These are phyloP conservation scores for Magnusiomyces sp. DNA, from an alignment of 1,139 yeast species.

Conservation along the genomic window DNA sequence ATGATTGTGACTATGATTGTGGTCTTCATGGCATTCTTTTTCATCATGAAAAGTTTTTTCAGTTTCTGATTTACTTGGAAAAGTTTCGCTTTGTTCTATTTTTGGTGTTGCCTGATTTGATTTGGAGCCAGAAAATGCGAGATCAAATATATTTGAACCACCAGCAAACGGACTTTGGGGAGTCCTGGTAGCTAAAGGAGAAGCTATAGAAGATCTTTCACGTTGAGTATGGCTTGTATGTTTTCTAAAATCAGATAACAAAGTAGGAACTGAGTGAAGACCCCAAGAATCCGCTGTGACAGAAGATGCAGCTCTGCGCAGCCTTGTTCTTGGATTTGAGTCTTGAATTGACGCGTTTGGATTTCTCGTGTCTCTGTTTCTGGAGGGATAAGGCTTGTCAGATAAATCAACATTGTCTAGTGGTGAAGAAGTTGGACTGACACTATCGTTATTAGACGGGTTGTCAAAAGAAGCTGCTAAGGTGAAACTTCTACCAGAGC, in stretches of 20 bases:
- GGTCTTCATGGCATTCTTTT: conserved; percentile 4
- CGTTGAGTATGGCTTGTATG: conserved; percentile 25
- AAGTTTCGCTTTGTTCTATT: too few relatives aligned
- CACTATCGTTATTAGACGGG: too few relatives aligned
- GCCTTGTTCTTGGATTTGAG: background rate
- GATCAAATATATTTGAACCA: background rate
- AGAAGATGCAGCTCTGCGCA: background rate
- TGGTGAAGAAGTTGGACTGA: too few relatives aligned
- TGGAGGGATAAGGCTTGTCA: too few relatives aligned
- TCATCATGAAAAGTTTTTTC: background rate
- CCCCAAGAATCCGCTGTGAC: conserved; percentile 27
- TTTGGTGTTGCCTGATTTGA: too few relatives aligned
- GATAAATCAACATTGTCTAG: too few relatives aligned
- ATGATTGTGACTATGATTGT: conserved; percentile 8
- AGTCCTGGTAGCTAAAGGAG: background rate
- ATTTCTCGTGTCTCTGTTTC: too few relatives aligned
- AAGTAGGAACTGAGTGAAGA: conserved; percentile 32
- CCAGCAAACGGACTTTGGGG: background rate
- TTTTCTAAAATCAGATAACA: conserved; percentile 32
- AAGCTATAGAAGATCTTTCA: background rate
- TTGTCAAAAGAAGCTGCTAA: too few relatives aligned
- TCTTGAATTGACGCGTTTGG: too few relatives aligned
- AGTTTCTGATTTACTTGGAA: background rate
- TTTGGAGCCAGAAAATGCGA: background rate
- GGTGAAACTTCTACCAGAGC: too few relatives aligned